A percentile compares a stretch with the other conserved stretches of the same genome.
Evolutionary conservation across 352 stramenopile species (phyloP).

Genomic region (Globisporangium nagaii): DNA sequence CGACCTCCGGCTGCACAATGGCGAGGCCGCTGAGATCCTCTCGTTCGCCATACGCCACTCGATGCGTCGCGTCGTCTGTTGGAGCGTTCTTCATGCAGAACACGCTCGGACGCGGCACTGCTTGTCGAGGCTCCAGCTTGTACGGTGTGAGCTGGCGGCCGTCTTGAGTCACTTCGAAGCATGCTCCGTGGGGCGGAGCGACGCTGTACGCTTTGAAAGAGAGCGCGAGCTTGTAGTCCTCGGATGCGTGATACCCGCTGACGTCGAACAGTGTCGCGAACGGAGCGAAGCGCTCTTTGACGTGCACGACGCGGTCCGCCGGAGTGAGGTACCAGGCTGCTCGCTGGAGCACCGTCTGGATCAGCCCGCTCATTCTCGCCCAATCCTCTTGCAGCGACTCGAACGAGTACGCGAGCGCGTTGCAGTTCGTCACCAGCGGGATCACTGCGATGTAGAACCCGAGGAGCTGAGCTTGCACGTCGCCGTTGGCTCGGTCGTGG

Average conservation of each 20-base stretch:
- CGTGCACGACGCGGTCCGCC: conserved; percentile 22
- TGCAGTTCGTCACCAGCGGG: conserved; percentile 41
- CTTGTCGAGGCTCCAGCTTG: not conserved
- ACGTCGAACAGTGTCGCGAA: conserved; percentile 26
- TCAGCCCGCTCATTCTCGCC: conserved; percentile 17
- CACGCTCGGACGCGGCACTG: conserved; percentile 3
- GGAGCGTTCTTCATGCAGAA: conserved; percentile 30
- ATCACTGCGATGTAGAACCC: conserved; percentile 43
- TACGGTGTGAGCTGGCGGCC: conserved; percentile 10
- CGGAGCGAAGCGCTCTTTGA: conserved; percentile 27
- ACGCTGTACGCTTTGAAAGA: conserved; percentile 35
- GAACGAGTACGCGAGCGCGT: conserved; percentile 42
- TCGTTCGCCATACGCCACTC: conserved; percentile 31
- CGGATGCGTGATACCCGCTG: conserved; percentile 1
- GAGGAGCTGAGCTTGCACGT: conserved; percentile 25
- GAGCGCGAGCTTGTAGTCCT: conserved; percentile 17
- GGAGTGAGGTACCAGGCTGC: conserved; percentile 24
- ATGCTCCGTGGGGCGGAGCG: conserved; percentile 22
- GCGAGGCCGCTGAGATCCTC: not conserved
- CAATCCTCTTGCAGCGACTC: conserved; percentile 30
- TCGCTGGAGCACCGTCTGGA: conserved; percentile 15
- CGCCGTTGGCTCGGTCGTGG: conserved; percentile 18
- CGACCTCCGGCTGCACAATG: conserved; percentile 30
- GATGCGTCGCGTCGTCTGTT: conserved; percentile 25
- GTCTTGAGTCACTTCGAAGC: conserved; percentile 17